Evolutionary conservation across 2,329 filamentous ascomycete species (phyloP).

Genomic region (Plenodomus lindquistii): DNA sequence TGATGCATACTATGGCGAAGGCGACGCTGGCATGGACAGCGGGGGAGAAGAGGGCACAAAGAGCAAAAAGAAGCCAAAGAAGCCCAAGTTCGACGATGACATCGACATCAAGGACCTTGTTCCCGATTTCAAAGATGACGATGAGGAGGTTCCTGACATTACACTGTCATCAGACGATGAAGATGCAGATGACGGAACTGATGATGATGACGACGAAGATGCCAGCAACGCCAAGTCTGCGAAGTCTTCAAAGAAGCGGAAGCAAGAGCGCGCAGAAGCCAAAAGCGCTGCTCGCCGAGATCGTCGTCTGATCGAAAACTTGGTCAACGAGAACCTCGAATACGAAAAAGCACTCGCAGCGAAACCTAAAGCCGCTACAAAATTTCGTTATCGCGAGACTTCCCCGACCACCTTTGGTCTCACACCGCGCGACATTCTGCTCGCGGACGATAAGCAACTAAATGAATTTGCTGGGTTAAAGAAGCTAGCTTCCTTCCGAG

Average conservation of each 20-base stretch:
- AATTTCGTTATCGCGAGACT: conserved; percentile 93
- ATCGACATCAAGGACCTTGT: conserved; percentile 95
- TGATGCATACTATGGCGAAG: conserved; percentile 83
- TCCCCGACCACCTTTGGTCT: conserved; percentile 89
- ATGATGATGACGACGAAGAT: conserved; percentile 49
- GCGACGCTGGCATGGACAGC: conserved; percentile 51
- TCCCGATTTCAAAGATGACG: conserved; percentile 78
- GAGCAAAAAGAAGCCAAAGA: conserved; percentile 69
- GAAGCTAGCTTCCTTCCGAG: conserved; percentile 89
- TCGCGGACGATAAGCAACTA: conserved; percentile 80
- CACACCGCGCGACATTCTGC: conserved; percentile 86
- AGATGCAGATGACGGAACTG: conserved; percentile 46
- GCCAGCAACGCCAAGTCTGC: conserved; percentile 45
- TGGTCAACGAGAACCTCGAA: conserved; percentile 81
- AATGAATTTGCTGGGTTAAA: conserved; percentile 93
- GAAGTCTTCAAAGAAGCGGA: conserved; percentile 53
- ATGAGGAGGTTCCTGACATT: conserved; percentile 73
- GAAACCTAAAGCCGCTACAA: conserved; percentile 54
- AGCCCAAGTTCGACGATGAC: conserved; percentile 93
- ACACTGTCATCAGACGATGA: conserved; percentile 61
- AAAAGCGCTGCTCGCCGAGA: conserved; percentile 80
- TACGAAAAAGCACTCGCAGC: conserved; percentile 66
- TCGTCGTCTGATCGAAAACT: conserved; percentile 78
- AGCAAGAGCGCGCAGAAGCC: conserved; percentile 54
- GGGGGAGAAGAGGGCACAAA: conserved; percentile 42